Conservation (phyloP, 441 rosid species). For the Corymbia citriodora region DNA sequence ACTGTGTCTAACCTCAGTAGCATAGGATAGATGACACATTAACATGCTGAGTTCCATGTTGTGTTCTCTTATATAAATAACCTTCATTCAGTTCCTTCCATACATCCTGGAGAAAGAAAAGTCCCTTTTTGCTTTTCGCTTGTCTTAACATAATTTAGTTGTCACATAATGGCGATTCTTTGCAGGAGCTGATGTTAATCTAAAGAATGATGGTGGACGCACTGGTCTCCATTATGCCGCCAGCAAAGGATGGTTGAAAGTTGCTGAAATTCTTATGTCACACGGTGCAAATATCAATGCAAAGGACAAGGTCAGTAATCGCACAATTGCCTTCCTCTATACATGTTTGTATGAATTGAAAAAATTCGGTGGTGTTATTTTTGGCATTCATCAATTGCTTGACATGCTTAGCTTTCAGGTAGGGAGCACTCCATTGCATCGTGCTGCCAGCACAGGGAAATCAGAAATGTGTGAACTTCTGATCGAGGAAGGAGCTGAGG, state of each 20-base stretch:
- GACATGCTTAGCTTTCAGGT: constrained; percentile 34
- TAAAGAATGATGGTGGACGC: constrained; percentile 73
- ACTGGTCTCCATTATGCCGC: constrained; percentile 95
- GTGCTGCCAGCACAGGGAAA: constrained; percentile 88
- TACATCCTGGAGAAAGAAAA: background rate
- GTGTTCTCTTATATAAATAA: background rate
- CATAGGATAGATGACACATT: background rate
- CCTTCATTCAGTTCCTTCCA: background rate
- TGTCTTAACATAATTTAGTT: background rate
- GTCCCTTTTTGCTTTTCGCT: background rate
- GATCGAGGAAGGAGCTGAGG: constrained; percentile 91
- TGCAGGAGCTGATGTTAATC: constrained; percentile 74
- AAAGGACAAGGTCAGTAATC: constrained; percentile 67
- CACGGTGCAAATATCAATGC: constrained; percentile 59
- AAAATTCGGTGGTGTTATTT: background rate
- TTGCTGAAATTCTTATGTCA: constrained; percentile 61
- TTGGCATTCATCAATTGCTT: background rate
- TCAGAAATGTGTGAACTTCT: constrained; percentile 62
- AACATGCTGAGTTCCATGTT: background rate
- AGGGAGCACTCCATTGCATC: constrained; percentile 85
- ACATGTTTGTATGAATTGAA: background rate
- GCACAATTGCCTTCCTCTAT: background rate
- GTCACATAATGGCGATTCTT: background rate
- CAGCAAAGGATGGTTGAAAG: constrained; percentile 72
- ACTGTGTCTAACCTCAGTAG: background rate